These are phyloP conservation scores for Chlamydomonas sphaeroides DNA, from an alignment of 139 green algal species.

Conservation along the genomic window DNA sequence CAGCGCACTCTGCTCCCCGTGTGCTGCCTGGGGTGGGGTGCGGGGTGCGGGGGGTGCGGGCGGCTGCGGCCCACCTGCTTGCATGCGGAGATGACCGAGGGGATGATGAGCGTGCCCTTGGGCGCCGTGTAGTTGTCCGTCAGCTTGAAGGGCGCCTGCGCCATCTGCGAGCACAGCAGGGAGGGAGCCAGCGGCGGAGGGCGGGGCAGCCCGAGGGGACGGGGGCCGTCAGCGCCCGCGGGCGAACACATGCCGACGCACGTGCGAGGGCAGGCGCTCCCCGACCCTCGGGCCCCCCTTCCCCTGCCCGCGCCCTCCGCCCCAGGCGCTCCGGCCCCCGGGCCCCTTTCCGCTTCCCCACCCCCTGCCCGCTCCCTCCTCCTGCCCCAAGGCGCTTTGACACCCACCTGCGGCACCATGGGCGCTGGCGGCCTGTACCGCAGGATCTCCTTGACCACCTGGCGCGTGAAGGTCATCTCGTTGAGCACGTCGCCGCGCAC, in stretches of 20 bases:
- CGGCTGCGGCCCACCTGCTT: slow-evolving; percentile 65
- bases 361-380: too few relatives aligned
- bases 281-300: too few relatives aligned
- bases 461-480: slow-evolving; percentile 83
- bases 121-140: slow-evolving; percentile 77
- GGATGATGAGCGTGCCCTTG: slow-evolving; percentile 83
- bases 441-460: slow-evolving; percentile 79
- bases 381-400: neutral
- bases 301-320: too few relatives aligned
- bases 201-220: too few relatives aligned
- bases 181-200: too few relatives aligned
- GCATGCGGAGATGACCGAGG: slow-evolving; percentile 70
- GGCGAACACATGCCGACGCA: too few relatives aligned
- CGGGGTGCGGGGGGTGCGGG: too few relatives aligned
- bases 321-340: too few relatives aligned
- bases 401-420: slow-evolving; percentile 79
- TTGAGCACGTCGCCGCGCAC: slow-evolving; percentile 76
- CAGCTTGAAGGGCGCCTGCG: slow-evolving; percentile 76
- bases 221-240: too few relatives aligned
- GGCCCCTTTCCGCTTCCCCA: too few relatives aligned
- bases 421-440: slow-evolving; percentile 80
- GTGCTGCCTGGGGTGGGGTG: neutral
- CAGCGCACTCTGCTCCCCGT: neutral
- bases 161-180: too few relatives aligned
- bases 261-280: too few relatives aligned